Conservation (phyloP, 768 basidiomycete genomes). For the Pleurotus ostreatus region DNA sequence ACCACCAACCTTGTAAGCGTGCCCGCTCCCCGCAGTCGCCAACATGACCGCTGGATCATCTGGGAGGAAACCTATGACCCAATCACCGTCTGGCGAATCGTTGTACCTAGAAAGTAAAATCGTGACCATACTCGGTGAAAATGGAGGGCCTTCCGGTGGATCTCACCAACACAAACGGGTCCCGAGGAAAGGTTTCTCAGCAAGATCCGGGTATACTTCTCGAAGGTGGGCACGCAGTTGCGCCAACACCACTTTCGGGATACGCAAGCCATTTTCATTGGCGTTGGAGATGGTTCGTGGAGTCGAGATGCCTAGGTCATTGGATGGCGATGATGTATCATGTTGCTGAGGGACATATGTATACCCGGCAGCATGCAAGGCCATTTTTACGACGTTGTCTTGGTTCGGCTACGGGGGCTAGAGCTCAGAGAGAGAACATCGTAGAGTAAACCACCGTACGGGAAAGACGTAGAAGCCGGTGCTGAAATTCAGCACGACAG, state of each 20-base stretch:
- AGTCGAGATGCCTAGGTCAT: slow-evolving; percentile 51
- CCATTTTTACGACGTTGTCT: slow-evolving; percentile 71
- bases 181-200: slow-evolving; percentile 59
- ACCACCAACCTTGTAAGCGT: slow-evolving; percentile 71
- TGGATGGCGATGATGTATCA: slow-evolving; percentile 9
- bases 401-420: slow-evolving; percentile 52
- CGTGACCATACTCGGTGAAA: neutral
- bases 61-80: slow-evolving; percentile 78
- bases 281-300: slow-evolving; percentile 73
- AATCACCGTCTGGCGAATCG: slow-evolving; percentile 82
- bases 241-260: slow-evolving; percentile 56
- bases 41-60: slow-evolving; percentile 58
- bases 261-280: slow-evolving; percentile 50
- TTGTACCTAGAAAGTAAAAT: slow-evolving; percentile 64
- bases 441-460: slow-evolving; percentile 33
- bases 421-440: neutral
- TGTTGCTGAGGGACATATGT: slow-evolving; percentile 29
- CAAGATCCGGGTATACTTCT: slow-evolving; percentile 73
- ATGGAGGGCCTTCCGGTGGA: neutral
- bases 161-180: slow-evolving; percentile 89
- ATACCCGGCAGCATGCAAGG: slow-evolving; percentile 73
- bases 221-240: slow-evolving; percentile 49
- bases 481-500: slow-evolving; percentile 70
- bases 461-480: slow-evolving; percentile 84
- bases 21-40: slow-evolving; percentile 87